Evolutionary conservation across 192 early-diverging fungal species (phyloP), one percentile per base, ranked within the genome.

Genomic region (Nowakowskiella sp.): DNA sequence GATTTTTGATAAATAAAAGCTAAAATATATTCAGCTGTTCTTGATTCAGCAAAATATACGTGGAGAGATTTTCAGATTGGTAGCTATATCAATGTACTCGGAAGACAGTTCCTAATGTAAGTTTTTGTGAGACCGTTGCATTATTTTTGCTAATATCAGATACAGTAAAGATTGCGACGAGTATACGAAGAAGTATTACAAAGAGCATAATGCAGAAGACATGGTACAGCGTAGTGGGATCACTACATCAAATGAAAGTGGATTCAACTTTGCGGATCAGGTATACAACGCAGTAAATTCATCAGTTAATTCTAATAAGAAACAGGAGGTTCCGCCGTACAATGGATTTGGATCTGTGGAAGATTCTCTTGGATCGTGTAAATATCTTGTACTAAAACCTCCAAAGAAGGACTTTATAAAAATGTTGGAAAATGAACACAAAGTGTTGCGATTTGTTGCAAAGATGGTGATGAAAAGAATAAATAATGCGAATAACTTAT

Each of bases 341-440:
- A 82, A 82, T 49, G 77, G 80, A 16, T 82, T 78, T 57, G 80
- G 80, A 6, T 64, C 70, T 4, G 75, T 80, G 8, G 80, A 82
- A 47, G 80, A 82, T 54, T 80, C 77, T 19, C 58, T 81, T 30
- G 73, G 70, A 2, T 69, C 65, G 10, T 73, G 72, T 64, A 71
- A 73, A 56, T 72, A 81, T 58, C 58, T 82, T 16, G 80, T 82
- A 1, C 62, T 82, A 5, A 69, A 82, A 51, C 74, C 80, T 34
- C 77, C 77, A 24, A 81, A 82, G 60, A 82, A 82, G 49, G 77
- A 82, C 47, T 78, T 82, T 31, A 77, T 78, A 54, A 81, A 81
- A 43, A 75, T 82, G 73, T 58, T 81, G 16, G 80, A 81, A 44
- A 81, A 81, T 53, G 78, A 82, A 50, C 70, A 79, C 49, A 79